A percentile compares a stretch with the other conserved stretches of the same genome.
phyloP scores from a whole-genome alignment of 164 flowering plant species.

The Magnolia kwangsiensis region DNA sequence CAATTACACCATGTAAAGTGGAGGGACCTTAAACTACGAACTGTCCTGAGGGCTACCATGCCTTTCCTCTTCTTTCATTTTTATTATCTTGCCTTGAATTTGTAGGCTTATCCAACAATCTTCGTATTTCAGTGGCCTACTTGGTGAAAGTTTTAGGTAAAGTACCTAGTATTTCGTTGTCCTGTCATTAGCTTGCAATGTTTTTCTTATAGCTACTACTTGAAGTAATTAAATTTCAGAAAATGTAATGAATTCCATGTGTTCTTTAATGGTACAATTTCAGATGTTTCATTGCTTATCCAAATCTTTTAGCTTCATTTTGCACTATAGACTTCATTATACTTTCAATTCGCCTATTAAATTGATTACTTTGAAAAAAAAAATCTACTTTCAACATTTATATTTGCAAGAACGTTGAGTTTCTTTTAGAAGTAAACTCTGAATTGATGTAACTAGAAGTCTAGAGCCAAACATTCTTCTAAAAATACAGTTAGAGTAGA shows the following conservation, averaged over 20 bases:
- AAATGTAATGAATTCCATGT: background rate
- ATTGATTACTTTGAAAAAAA: no score
- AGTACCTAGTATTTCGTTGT: background rate
- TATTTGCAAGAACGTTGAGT: no score
- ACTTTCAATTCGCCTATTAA: no score
- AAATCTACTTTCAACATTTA: no score
- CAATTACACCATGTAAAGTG: background rate
- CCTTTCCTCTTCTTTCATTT: background rate
- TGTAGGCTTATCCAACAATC: constrained; percentile 29
- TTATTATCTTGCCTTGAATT: background rate
- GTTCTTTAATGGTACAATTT: no score
- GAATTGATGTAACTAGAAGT: no score
- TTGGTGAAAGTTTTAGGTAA: constrained; percentile 30
- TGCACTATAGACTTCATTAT: no score
- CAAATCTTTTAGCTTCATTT: no score
- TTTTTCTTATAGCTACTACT: background rate
- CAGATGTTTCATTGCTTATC: no score
- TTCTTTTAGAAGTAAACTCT: no score
- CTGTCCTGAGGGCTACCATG: background rate
- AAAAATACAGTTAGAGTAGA: no score
- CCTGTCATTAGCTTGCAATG: background rate
- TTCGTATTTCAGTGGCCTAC: constrained; percentile 31
- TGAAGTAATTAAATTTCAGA: background rate
- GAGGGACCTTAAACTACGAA: background rate
- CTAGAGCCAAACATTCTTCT: no score